Evolutionary conservation across 2,329 filamentous ascomycete species (phyloP).

Genomic region (Ophiostoma quercus): DNA sequence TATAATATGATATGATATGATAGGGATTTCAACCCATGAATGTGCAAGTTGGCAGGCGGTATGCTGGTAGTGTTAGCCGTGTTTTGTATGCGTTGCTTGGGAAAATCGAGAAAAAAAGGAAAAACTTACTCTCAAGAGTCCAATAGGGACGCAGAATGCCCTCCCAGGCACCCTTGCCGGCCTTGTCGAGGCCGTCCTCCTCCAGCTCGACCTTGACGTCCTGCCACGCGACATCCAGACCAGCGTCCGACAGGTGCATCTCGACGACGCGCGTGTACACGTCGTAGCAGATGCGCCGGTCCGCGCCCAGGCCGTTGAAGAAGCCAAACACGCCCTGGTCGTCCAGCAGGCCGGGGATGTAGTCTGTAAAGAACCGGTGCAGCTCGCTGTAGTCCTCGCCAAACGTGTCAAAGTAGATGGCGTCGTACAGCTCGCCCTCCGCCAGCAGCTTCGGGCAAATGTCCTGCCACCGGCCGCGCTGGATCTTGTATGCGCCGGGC

Average conservation of each 20-base stretch:
- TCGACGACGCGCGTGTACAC: slow-evolving; percentile 91
- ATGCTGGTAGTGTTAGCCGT: slow-evolving; percentile 43
- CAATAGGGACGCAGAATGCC: slow-evolving; percentile 86
- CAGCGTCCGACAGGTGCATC: slow-evolving; percentile 82
- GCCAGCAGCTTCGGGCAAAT: slow-evolving; percentile 63
- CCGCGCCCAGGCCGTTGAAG: slow-evolving; percentile 87
- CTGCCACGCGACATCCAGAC: slow-evolving; percentile 83
- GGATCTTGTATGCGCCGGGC: slow-evolving; percentile 66
- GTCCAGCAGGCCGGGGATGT: slow-evolving; percentile 73
- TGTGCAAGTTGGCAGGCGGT: slow-evolving; percentile 67
- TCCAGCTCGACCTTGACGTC: slow-evolving; percentile 70
- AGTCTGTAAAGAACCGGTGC: slow-evolving; percentile 80
- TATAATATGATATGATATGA: background rate
- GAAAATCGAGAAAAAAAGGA: background rate
- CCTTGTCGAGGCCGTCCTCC: slow-evolving; percentile 56
- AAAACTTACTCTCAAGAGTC: slow-evolving; percentile 64
- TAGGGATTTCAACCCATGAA: slow-evolving; percentile 55
- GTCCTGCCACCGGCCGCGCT: slow-evolving; percentile 76
- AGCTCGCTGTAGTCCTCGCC: slow-evolving; percentile 88
- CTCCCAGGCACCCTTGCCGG: slow-evolving; percentile 73
- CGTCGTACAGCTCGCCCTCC: slow-evolving; percentile 68
- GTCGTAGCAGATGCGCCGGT: slow-evolving; percentile 89
- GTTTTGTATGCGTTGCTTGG: background rate
- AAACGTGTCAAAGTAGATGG: slow-evolving; percentile 97
- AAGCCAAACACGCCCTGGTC: slow-evolving; percentile 72